These are phyloP conservation scores for Begonia masoniana DNA, from an alignment of 306 rosid species.

Conservation along the genomic window DNA sequence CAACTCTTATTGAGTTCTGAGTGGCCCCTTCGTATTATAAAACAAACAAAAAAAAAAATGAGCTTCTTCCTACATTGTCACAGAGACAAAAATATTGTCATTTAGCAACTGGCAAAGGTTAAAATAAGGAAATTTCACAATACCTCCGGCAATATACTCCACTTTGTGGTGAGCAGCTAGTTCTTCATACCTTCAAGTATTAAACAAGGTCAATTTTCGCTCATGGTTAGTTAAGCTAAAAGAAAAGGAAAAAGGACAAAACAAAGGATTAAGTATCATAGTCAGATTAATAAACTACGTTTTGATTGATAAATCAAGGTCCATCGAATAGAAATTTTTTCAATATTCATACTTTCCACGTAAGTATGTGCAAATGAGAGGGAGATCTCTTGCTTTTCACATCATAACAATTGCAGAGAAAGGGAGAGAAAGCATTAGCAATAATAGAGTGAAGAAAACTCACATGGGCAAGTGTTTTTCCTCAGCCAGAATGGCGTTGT, in stretches of 20 bases:
- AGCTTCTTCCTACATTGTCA: background rate
- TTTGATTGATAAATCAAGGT: background rate
- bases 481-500: slow-evolving; percentile 84
- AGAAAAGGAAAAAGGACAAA: background rate
- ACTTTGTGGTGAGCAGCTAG: slow-evolving; percentile 42
- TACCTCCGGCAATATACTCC: slow-evolving; percentile 98
- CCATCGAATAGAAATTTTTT: background rate
- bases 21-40: slow-evolving; percentile 56
- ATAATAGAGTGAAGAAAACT: slow-evolving; percentile 4
- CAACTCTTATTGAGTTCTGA: slow-evolving; percentile 82
- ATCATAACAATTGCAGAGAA: too few species aligned
- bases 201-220: background rate
- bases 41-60: background rate
- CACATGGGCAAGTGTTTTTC: slow-evolving; percentile 89
- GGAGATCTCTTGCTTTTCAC: too few species aligned
- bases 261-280: background rate
- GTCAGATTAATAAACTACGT: background rate
- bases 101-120: background rate
- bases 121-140: slow-evolving; percentile 3
- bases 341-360: background rate
- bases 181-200: slow-evolving; percentile 58
- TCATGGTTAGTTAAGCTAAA: background rate
- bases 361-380: too few species aligned
- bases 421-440: too few species aligned
- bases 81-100: background rate